Evolutionary conservation across 106 monocot species (phyloP), one percentile per base, ranked within the genome.

Genomic region (Dendrobium huoshanense): DNA sequence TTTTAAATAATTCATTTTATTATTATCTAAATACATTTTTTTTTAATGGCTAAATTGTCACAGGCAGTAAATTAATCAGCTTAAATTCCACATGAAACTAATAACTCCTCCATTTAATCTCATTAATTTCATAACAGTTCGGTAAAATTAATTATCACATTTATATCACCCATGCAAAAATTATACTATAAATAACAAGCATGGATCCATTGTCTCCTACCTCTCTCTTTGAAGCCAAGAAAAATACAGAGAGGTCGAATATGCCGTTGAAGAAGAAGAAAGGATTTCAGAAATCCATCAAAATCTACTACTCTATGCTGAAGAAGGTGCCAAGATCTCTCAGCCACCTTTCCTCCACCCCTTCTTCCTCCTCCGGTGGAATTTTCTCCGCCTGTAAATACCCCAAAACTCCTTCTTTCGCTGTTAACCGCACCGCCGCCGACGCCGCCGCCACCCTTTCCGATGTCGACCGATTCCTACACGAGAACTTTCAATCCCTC

Each of bases 381-480:
- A 56, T 94, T 40, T 79, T 92, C 22, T 92, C 89, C 41, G 81
- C 91, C 22, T 98, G 97, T 85, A 94, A 95, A 78, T 86, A 91
- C 85, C 94, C 97, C 15, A 94, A 79, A 47, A 98, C 94, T 22
- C 80, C 86, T 1, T 96, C 96, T 41, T 88, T 96, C 82, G 77
- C 78, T 75, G 41, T 11, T 15, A 81, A 58, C 75, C 70, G 73
- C 41, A 49, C 10, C 37, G 24, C 9, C 31, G 40, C 29, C 47
- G 44, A 25, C 41, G 44, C 54, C 81, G 70, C 77, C 16, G 59
- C 93, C 51, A 95, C 91, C 31, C 90, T 95, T 65, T 84, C 91
- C 61, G 98, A 93, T 78, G 80, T 91, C 67, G 93, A 98, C 83
- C 84, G 89, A 24, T 95, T 95, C 95, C 83, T 98, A 13, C 77